phyloP scores from a whole-genome alignment of 192 early-diverging fungal genomes.

The Umbelopsis isabellina region DNA sequence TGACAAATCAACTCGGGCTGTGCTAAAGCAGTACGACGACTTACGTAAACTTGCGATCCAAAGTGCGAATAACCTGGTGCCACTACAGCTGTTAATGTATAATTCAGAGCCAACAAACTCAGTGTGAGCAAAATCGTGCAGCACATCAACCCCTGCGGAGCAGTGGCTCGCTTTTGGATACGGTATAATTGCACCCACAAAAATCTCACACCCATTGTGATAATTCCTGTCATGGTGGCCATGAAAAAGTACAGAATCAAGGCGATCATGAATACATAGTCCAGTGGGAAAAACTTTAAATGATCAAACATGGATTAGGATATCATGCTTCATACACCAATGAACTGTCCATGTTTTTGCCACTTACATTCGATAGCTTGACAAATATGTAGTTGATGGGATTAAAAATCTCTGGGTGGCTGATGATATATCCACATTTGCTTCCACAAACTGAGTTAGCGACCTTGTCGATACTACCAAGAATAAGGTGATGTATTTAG shows the following conservation, averaged over 20 bases:
- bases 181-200: constrained; percentile 57
- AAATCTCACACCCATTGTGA: constrained; percentile 59
- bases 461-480: constrained; percentile 54
- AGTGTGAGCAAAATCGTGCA: constrained; percentile 52
- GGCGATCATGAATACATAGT: constrained; percentile 54
- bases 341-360: neutral
- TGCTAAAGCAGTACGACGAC: constrained; percentile 17
- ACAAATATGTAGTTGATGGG: constrained; percentile 58
- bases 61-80: constrained; percentile 66
- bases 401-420: constrained; percentile 52
- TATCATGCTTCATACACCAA: neutral
- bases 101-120: constrained; percentile 57
- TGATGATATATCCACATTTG: constrained; percentile 59
- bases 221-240: constrained; percentile 55
- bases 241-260: constrained; percentile 58
- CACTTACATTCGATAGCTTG: constrained; percentile 47
- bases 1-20: neutral
- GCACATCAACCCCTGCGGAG: constrained; percentile 63
- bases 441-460: constrained; percentile 53
- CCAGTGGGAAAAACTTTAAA: constrained; percentile 55
- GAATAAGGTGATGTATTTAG: neutral
- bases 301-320: neutral
- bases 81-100: constrained; percentile 56
- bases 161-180: constrained; percentile 51
- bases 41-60: constrained; percentile 64